Evolutionary conservation across 257 asterid species (phyloP).

Genomic region (Avicennia marina): DNA sequence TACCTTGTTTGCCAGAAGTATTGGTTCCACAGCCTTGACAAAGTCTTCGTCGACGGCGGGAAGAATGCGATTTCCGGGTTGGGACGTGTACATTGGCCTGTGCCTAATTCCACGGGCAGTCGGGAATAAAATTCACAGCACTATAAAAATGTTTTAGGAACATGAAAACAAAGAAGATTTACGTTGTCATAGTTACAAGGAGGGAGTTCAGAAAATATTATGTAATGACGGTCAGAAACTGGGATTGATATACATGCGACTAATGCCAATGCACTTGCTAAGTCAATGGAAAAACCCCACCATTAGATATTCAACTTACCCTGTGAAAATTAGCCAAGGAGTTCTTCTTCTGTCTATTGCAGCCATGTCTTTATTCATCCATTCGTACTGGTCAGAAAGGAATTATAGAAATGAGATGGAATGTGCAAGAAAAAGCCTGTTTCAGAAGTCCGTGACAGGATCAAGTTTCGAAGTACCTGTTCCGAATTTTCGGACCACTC

Average conservation of each 20-base stretch:
- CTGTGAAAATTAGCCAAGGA: conserved; percentile 78
- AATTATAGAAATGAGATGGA: not conserved
- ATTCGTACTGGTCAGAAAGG: conserved; percentile 37
- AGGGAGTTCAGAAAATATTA: too few relatives aligned
- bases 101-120: conserved; percentile 54
- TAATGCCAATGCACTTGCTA: conserved; percentile 3
- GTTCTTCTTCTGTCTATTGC: conserved; percentile 60
- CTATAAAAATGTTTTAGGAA: too few relatives aligned
- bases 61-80: conserved; percentile 1
- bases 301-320: conserved; percentile 41
- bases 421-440: not conserved
- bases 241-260: too few relatives aligned
- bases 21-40: conserved; percentile 68
- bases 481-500: conserved; percentile 46
- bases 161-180: too few relatives aligned
- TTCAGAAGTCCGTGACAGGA: conserved; percentile 19
- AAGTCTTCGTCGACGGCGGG: conserved; percentile 48
- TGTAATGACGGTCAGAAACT: too few relatives aligned
- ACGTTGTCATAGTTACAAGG: too few relatives aligned
- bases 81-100: conserved; percentile 79
- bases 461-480: not conserved
- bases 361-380: conserved; percentile 81
- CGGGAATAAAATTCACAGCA: not conserved
- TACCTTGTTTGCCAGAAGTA: conserved; percentile 58
- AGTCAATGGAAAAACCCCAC: not conserved